Percentiles rank a stretch among this genome's conserved stretches.
These are phyloP conservation scores for Ziziphus jujuba DNA, from an alignment of 306 rosid species.

Conservation along the genomic window DNA sequence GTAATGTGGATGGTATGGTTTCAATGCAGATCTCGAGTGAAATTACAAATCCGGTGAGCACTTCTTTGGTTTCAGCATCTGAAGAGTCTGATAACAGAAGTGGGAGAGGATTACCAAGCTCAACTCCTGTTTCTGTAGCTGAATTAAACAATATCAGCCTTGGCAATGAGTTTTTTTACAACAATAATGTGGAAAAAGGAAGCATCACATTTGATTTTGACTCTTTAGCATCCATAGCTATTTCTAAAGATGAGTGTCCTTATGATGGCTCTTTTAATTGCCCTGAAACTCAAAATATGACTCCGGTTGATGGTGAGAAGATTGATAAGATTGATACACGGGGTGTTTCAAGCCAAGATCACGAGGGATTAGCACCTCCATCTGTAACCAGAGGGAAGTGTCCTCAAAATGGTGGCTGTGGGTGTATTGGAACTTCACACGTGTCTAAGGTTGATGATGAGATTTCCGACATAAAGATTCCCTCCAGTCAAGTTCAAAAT, in stretches of 20 bases:
- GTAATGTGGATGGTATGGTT: conserved; percentile 16
- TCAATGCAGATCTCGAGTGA: conserved; percentile 44
- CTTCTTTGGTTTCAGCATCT: conserved; percentile 15
- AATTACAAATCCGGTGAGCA: conserved; percentile 5
- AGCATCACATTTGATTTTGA: conserved; percentile 29
- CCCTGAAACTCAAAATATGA: conserved; percentile 19
- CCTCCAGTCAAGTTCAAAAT: neutral
- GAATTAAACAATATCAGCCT: conserved; percentile 19
- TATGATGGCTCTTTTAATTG: conserved; percentile 26
- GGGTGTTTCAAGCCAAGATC: conserved; percentile 18
- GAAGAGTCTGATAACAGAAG: conserved; percentile 17
- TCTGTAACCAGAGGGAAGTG: conserved; percentile 30
- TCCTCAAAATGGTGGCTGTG: conserved; percentile 23
- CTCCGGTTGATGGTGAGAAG: conserved; percentile 14
- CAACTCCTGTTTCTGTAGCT: conserved; percentile 11
- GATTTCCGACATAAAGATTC: conserved; percentile 14
- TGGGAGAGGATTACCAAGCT: conserved; percentile 26
- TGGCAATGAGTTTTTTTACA: conserved; percentile 20
- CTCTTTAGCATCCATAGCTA: conserved; percentile 33
- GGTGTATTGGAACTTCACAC: conserved; percentile 18
- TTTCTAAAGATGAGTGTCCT: conserved; percentile 35
- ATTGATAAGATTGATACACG: conserved; percentile 18
- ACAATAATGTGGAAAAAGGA: conserved; percentile 36
- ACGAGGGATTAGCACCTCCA: conserved; percentile 23
- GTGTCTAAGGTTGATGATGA: conserved; percentile 8